Conservation (phyloP, 192 early-diverging fungal species). For the Coemansia guatemalensis region DNA sequence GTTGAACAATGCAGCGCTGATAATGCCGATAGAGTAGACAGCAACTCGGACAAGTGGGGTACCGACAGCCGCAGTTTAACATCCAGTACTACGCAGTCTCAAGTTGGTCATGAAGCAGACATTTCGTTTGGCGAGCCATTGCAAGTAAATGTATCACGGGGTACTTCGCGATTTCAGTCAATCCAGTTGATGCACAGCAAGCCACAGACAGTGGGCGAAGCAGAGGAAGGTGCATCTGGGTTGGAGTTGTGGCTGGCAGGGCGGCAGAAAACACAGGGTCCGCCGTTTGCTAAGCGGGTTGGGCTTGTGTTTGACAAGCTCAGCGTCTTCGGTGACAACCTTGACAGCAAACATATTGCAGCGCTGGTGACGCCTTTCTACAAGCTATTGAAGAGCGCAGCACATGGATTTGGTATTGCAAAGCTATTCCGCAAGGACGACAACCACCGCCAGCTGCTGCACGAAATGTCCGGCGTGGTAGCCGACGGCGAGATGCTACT, state of each 20-base stretch:
- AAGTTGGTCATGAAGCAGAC: constrained; percentile 24
- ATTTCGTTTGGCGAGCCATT: constrained; percentile 52
- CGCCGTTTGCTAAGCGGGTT: constrained; percentile 52
- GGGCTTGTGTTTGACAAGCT: constrained; percentile 48
- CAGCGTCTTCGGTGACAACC: constrained; percentile 32
- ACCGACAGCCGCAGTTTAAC: too few relatives aligned
- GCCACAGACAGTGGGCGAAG: too few relatives aligned
- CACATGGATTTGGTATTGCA: constrained; percentile 25
- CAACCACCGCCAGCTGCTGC: constrained; percentile 52
- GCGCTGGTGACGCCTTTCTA: constrained; percentile 42
- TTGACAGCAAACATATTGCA: constrained; percentile 33
- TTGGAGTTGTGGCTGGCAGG: constrained; percentile 35
- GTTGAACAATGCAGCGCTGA: too few relatives aligned
- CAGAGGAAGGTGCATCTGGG: too few relatives aligned
- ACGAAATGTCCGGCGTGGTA: constrained; percentile 62
- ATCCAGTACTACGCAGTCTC: too few relatives aligned
- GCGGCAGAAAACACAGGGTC: constrained; percentile 30
- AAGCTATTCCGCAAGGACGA: constrained; percentile 1
- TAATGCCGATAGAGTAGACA: too few relatives aligned
- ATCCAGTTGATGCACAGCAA: constrained; percentile 47
- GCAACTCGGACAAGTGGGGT: too few relatives aligned
- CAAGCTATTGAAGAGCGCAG: constrained; percentile 22
- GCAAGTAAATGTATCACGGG: constrained; percentile 41
- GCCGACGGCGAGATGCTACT: constrained; percentile 73
- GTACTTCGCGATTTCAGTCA: constrained; percentile 32